Conservation (phyloP, 2,329 filamentous ascomycete species). For the Aureobasidium pullulans region DNA sequence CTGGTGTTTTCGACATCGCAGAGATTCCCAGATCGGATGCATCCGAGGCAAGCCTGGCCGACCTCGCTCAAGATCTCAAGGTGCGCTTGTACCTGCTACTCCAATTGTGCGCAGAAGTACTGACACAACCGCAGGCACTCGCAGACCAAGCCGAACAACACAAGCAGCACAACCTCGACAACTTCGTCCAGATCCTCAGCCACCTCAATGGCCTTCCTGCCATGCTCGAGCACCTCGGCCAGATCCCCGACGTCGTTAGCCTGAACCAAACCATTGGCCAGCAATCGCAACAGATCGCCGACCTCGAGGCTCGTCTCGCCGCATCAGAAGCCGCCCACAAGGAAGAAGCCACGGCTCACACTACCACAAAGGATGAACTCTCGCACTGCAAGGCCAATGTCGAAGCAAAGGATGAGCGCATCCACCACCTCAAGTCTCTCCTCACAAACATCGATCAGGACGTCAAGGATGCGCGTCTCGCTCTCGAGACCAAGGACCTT, state of each 20-base stretch:
- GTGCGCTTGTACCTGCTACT: not conserved
- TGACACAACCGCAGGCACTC: not conserved
- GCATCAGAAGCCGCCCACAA: not conserved
- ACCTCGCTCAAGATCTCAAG: conserved; percentile 11
- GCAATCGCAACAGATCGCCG: conserved; percentile 6
- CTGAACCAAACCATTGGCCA: conserved; percentile 3
- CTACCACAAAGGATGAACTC: not conserved
- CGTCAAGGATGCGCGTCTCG: not conserved
- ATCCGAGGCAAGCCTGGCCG: not conserved
- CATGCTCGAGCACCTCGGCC: conserved; percentile 5
- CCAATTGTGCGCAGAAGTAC: not conserved
- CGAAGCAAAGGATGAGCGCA: not conserved
- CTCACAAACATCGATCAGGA: not conserved
- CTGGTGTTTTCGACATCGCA: not conserved
- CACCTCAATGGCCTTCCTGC: conserved; percentile 2
- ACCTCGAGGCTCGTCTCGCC: conserved; percentile 4
- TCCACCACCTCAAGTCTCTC: not conserved
- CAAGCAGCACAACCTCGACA: conserved; percentile 9
- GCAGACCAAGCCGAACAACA: conserved; percentile 8
- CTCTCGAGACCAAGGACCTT: not conserved
- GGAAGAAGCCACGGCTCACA: not conserved
- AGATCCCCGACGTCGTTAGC: not conserved
- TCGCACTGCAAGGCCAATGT: not conserved
- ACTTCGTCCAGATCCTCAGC: conserved; percentile 7
- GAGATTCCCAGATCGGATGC: not conserved